Conservation (phyloP, 176 grass and related monocot genomes). For the Miscanthus lutarioriparius region DNA sequence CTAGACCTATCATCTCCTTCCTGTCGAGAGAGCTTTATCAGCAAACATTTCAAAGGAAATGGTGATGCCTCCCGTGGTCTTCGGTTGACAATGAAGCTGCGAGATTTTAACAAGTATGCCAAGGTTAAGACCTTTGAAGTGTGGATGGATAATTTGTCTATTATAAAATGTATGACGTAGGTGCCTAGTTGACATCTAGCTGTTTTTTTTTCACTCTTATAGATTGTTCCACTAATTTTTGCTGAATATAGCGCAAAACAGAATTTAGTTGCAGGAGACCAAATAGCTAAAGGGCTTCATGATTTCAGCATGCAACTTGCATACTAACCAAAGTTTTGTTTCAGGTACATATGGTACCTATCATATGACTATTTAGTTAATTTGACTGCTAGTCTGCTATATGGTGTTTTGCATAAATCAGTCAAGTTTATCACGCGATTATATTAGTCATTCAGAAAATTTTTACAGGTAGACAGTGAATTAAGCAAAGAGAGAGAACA, state of each 20-base stretch:
- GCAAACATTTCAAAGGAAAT: conserved; percentile 58
- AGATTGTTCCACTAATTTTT: neutral
- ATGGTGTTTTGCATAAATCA: conserved; percentile 1
- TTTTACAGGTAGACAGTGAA: conserved; percentile 69
- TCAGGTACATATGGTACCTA: neutral
- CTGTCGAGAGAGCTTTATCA: conserved; percentile 65
- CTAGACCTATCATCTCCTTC: conserved; percentile 59
- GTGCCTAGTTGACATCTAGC: conserved; percentile 1
- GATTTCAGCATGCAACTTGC: neutral
- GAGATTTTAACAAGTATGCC: conserved; percentile 87
- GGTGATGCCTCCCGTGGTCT: conserved; percentile 61
- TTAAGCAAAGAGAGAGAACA: conserved; percentile 94
- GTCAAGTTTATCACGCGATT: conserved; percentile 1
- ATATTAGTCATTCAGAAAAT: neutral
- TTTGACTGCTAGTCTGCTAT: neutral
- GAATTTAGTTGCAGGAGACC: conserved; percentile 15
- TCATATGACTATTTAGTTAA: neutral
- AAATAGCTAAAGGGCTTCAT: conserved; percentile 16
- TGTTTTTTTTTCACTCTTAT: neutral
- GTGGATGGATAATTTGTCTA: neutral
- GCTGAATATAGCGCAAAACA: neutral
- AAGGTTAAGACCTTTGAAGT: conserved; percentile 65
- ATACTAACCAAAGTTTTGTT: conserved; percentile 16
- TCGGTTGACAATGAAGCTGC: conserved; percentile 81
- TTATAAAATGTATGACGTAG: neutral